phyloP scores from a whole-genome alignment of 1,284 basidiomycete genomes.

The Cryptococcus sp. region DNA sequence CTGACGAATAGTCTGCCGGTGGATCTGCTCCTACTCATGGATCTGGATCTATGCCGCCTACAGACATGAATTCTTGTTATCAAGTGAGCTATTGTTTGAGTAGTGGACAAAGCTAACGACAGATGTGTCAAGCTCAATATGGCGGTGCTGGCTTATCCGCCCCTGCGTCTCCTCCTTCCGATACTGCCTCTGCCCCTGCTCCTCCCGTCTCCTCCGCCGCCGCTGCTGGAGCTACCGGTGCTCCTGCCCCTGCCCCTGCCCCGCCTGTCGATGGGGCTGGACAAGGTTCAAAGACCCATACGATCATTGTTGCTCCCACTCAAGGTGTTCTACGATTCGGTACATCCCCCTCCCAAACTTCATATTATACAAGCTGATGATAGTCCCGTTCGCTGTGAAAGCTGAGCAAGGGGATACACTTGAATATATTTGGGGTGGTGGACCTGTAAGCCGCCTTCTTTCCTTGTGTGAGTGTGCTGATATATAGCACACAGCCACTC shows the following conservation, averaged over 20 bases:
- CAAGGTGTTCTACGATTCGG: constrained; percentile 26
- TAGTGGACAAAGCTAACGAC: constrained; percentile 1
- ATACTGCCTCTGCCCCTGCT: not conserved
- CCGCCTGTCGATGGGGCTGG: not conserved
- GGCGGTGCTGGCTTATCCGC: constrained; percentile 7
- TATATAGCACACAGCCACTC: constrained; percentile 19
- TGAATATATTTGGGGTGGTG: constrained; percentile 24
- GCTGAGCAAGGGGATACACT: constrained; percentile 20
- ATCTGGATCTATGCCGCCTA: constrained; percentile 10
- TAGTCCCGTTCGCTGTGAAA: constrained; percentile 25
- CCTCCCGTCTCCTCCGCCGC: not conserved
- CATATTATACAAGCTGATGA: not conserved
- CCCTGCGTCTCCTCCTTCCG: constrained; percentile 1
- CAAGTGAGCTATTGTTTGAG: constrained; percentile 7
- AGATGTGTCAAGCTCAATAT: constrained; percentile 25
- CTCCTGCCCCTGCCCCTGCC: not conserved
- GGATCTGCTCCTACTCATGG: constrained; percentile 13
- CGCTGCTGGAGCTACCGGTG: not conserved
- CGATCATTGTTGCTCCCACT: constrained; percentile 26
- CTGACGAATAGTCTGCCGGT: not conserved
- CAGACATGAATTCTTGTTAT: constrained; percentile 15
- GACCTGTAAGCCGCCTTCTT: constrained; percentile 12
- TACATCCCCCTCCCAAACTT: not conserved
- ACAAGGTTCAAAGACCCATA: constrained; percentile 15
- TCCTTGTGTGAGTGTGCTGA: not conserved